Conservation (phyloP, 179 eudicot genomes). For the Silene noctiflora region DNA sequence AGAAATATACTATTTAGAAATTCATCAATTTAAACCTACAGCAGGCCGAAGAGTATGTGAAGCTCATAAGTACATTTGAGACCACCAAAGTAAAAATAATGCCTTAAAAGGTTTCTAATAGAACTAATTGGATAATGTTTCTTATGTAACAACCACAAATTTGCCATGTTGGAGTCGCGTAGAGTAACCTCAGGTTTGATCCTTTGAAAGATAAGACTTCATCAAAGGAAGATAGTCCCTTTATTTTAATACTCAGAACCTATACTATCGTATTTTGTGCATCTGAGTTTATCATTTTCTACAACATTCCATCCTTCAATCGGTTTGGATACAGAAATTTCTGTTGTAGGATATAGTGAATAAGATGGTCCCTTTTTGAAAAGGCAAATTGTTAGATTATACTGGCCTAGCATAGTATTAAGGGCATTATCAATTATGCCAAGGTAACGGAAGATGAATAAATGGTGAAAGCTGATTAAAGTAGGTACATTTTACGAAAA, state of each 20-base stretch:
- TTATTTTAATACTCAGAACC: background rate
- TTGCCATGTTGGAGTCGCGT: background rate
- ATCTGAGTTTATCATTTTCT: background rate
- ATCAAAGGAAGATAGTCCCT: background rate
- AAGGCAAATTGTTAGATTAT: background rate
- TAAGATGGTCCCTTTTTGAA: background rate
- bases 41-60: background rate
- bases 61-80: background rate
- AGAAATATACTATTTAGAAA: background rate
- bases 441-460: background rate
- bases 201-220: background rate
- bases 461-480: background rate
- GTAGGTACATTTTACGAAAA: background rate
- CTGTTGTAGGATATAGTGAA: background rate
- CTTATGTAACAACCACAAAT: background rate
- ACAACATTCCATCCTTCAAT: background rate
- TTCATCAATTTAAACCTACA: background rate
- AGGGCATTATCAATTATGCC: background rate
- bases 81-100: background rate
- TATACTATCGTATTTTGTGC: background rate
- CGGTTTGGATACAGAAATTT: slow-evolving; percentile 3
- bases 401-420: background rate
- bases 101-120: background rate
- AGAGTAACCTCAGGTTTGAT: background rate
- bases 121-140: background rate